Evolutionary conservation across 768 basidiomycete genomes (phyloP).

Genomic region (Lactarius akahatsu): DNA sequence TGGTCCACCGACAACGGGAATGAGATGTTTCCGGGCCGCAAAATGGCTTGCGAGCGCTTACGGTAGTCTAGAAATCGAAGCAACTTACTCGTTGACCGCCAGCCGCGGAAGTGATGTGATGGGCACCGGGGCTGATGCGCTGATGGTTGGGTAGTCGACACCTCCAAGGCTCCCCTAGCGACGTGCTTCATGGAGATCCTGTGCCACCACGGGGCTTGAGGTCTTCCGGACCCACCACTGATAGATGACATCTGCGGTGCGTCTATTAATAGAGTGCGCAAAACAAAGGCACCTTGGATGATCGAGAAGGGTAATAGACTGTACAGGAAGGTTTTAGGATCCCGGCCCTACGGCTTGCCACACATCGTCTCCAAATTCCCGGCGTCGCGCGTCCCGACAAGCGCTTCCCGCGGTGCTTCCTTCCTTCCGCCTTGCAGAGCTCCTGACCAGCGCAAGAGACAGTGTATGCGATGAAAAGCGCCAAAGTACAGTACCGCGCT

Average conservation of each 20-base stretch:
- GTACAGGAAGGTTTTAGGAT: background rate
- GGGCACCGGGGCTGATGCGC: background rate
- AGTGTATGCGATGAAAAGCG: conserved; percentile 16
- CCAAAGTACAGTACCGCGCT: conserved; percentile 21
- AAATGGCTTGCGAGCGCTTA: too few relatives aligned
- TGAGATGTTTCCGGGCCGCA: too few relatives aligned
- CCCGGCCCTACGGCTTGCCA: background rate
- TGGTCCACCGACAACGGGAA: too few relatives aligned
- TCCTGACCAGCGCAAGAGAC: conserved; percentile 7
- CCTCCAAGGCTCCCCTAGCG: too few relatives aligned
- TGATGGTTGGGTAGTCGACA: background rate
- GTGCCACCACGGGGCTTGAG: background rate
- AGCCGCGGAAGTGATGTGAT: background rate
- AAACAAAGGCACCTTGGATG: too few relatives aligned
- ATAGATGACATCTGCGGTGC: background rate
- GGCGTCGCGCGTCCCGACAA: background rate
- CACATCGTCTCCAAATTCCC: background rate
- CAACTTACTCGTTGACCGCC: background rate
- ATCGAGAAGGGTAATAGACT: too few relatives aligned
- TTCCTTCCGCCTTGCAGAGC: background rate
- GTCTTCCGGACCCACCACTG: background rate
- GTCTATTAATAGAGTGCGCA: too few relatives aligned
- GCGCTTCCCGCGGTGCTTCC: background rate
- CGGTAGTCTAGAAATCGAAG: too few relatives aligned
- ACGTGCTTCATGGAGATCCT: background rate